phyloP scores from a whole-genome alignment of 208 protist species.

The Zelonia costaricensis region DNA sequence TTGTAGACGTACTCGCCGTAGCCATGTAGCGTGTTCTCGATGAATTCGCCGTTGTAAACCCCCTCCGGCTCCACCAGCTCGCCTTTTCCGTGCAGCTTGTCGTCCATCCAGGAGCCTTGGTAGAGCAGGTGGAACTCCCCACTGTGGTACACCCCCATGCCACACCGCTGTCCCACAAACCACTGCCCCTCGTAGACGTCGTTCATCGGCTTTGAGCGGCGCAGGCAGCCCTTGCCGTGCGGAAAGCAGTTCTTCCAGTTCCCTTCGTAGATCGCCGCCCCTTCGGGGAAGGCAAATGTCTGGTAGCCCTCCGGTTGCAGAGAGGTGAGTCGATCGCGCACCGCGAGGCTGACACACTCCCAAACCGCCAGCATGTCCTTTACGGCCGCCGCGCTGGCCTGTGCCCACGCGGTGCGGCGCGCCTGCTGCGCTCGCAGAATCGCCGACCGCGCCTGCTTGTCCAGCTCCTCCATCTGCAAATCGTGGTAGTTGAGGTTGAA shows the following conservation, averaged over 20 bases:
- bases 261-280: constrained; percentile 83
- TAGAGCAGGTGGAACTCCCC: constrained; percentile 67
- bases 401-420: constrained; percentile 50
- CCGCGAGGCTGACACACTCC: constrained; percentile 44
- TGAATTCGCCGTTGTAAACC: constrained; percentile 78
- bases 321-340: constrained; percentile 60
- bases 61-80: constrained; percentile 83
- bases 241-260: constrained; percentile 86
- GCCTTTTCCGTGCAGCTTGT: constrained; percentile 82
- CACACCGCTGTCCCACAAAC: constrained; percentile 78
- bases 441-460: constrained; percentile 42
- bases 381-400: constrained; percentile 39
- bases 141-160: constrained; percentile 65
- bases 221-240: constrained; percentile 81
- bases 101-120: constrained; percentile 80
- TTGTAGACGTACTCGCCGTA: constrained; percentile 89
- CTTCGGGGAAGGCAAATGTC: constrained; percentile 80
- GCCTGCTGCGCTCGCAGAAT: constrained; percentile 51
- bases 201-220: constrained; percentile 40
- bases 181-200: constrained; percentile 91
- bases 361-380: constrained; percentile 44
- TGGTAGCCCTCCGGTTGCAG: constrained; percentile 79
- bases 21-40: constrained; percentile 73
- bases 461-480: constrained; percentile 31
- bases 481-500: constrained; percentile 41